A percentile compares a stretch with the other conserved stretches of the same genome.
Conservation (phyloP, 164 flowering plant species). For the Vitis rotundifolia region DNA sequence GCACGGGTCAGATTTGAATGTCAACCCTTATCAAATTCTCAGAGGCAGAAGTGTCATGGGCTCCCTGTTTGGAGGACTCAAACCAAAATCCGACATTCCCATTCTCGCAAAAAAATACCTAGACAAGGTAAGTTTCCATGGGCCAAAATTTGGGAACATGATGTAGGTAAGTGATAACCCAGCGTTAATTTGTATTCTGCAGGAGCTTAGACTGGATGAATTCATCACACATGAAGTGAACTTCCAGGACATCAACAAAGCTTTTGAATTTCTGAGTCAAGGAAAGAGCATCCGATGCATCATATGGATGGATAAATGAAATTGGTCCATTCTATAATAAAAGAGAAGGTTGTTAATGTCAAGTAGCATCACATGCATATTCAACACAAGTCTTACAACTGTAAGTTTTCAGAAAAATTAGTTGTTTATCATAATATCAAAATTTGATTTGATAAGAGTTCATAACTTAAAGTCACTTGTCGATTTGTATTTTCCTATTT, state of each 20-base stretch:
- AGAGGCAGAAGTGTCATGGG: constrained; percentile 55
- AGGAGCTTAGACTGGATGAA: constrained; percentile 69
- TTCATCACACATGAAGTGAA: constrained; percentile 62
- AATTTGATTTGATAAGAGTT: no score
- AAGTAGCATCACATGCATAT: no score
- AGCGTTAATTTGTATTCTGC: constrained; percentile 3
- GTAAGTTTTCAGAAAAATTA: no score
- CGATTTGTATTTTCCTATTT: no score
- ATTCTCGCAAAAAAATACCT: constrained; percentile 43
- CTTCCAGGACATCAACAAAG: constrained; percentile 68
- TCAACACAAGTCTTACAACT: no score
- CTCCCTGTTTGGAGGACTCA: constrained; percentile 62
- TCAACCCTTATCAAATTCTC: constrained; percentile 37
- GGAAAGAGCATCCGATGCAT: constrained; percentile 72
- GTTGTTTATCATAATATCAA: no score
- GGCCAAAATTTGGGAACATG: neutral
- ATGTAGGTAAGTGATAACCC: neutral
- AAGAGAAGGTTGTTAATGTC: no score
- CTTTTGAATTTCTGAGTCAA: constrained; percentile 55
- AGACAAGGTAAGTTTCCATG: constrained; percentile 38
- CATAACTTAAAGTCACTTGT: no score
- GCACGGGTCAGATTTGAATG: constrained; percentile 43
- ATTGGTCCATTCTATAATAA: neutral
- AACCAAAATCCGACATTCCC: constrained; percentile 66
- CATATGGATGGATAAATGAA: constrained; percentile 65